A percentile compares a stretch with the other conserved stretches of the same genome.
phyloP scores from a whole-genome alignment of 495 filamentous ascomycete genomes.

The Neurospora sp. region DNA sequence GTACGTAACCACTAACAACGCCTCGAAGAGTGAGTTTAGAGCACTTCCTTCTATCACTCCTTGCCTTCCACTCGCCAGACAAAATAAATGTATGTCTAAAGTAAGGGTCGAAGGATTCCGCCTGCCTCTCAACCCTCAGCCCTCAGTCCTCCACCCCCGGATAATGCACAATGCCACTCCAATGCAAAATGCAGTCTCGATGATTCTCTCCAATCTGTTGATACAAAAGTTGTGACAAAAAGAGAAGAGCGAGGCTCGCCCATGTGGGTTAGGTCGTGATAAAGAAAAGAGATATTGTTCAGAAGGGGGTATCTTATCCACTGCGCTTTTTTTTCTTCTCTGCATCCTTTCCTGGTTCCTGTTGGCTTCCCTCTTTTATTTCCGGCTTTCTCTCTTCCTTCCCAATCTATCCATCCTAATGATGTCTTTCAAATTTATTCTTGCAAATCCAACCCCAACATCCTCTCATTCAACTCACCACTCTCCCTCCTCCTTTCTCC shows the following conservation, averaged over 20 bases:
- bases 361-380: neutral
- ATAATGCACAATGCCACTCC: too few species aligned
- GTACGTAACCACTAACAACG: neutral
- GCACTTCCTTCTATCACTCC: neutral
- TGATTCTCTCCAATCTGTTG: neutral
- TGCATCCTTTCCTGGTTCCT: neutral
- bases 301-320: neutral
- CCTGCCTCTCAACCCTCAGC: too few species aligned
- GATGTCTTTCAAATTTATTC: neutral
- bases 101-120: too few species aligned
- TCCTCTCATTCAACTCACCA: neutral
- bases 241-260: neutral
- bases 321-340: neutral
- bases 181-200: neutral
- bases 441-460: neutral
- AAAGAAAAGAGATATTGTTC: neutral
- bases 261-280: neutral
- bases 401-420: neutral
- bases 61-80: neutral
- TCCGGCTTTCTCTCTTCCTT: too few species aligned
- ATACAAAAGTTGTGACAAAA: neutral
- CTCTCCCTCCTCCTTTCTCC: neutral
- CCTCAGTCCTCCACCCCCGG: too few species aligned
- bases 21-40: neutral
- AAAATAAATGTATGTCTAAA: too few species aligned